phyloP scores from a whole-genome alignment of 306 rosid genomes.

The Vachellia collinsii region DNA sequence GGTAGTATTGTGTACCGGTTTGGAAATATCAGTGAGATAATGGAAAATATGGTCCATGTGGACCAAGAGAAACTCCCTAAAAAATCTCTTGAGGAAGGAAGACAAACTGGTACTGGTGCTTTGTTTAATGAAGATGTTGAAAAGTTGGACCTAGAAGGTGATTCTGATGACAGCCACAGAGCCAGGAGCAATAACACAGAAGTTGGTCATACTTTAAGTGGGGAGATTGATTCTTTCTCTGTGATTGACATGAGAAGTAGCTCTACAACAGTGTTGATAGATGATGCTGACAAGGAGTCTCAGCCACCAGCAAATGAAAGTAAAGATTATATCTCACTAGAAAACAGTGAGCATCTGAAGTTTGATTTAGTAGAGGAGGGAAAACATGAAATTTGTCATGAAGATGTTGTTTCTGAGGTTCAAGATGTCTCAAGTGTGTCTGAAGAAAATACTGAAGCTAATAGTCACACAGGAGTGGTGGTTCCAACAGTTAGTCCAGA shows the following conservation, averaged over 20 bases:
- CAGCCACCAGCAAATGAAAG: conserved; percentile 26
- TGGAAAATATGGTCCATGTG: conserved; percentile 34
- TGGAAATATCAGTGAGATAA: conserved; percentile 47
- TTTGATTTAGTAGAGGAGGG: conserved; percentile 42
- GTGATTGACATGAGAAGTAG: background rate
- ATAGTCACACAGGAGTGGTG: conserved; percentile 19
- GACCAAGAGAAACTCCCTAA: conserved; percentile 28
- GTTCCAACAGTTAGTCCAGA: conserved; percentile 24
- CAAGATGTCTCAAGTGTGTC: conserved; percentile 23
- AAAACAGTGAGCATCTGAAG: conserved; percentile 11
- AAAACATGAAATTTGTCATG: conserved; percentile 11
- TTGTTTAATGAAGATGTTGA: conserved; percentile 40
- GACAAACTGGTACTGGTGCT: conserved; percentile 26
- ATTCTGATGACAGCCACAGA: background rate
- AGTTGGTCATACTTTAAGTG: conserved; percentile 33
- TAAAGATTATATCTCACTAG: conserved; percentile 29
- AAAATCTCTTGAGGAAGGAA: conserved; percentile 37
- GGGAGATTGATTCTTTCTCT: conserved; percentile 36
- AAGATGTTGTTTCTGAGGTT: conserved; percentile 33
- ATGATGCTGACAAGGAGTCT: conserved; percentile 40
- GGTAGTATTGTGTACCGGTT: conserved; percentile 67
- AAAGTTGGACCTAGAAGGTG: conserved; percentile 4
- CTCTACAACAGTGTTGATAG: conserved; percentile 26
- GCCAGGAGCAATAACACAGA: background rate
- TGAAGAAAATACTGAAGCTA: conserved; percentile 34